These are phyloP conservation scores for Lumnitzera littorea DNA, from an alignment of 345 rosid species.

Conservation along the genomic window DNA sequence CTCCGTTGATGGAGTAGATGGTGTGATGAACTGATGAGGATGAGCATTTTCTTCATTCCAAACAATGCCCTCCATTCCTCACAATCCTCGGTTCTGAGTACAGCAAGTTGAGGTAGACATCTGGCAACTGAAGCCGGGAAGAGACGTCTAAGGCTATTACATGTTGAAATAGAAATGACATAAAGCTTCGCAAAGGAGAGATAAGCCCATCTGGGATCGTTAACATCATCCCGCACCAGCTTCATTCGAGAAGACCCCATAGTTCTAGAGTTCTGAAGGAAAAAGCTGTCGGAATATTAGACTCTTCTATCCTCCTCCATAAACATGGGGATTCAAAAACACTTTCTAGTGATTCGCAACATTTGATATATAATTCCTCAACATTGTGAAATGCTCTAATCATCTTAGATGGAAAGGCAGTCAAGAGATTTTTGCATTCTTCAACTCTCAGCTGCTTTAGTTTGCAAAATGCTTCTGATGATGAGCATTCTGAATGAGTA, in stretches of 20 bases:
- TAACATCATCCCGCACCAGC: too few relatives aligned
- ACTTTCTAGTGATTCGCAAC: background rate
- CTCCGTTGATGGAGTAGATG: too few relatives aligned
- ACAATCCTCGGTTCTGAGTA: background rate
- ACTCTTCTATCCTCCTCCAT: too few relatives aligned
- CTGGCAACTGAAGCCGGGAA: background rate
- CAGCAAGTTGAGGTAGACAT: background rate
- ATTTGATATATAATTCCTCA: background rate
- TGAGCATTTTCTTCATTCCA: too few relatives aligned
- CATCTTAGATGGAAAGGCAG: background rate
- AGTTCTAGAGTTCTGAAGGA: too few relatives aligned
- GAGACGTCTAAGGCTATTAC: background rate
- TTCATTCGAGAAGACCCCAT: too few relatives aligned
- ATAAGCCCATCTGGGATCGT: too few relatives aligned
- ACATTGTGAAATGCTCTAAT: background rate
- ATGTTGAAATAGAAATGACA: background rate
- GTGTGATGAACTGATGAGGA: too few relatives aligned
- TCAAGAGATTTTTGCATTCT: background rate
- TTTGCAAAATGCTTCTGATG: background rate
- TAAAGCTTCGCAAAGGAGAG: too few relatives aligned
- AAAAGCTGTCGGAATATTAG: too few relatives aligned
- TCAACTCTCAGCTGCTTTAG: background rate
- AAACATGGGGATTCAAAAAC: background rate
- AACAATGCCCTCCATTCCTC: background rate
- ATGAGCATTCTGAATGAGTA: too few relatives aligned